phyloP scores from a whole-genome alignment of 495 filamentous ascomycete species.

The Astrothelium subdiscretum region DNA sequence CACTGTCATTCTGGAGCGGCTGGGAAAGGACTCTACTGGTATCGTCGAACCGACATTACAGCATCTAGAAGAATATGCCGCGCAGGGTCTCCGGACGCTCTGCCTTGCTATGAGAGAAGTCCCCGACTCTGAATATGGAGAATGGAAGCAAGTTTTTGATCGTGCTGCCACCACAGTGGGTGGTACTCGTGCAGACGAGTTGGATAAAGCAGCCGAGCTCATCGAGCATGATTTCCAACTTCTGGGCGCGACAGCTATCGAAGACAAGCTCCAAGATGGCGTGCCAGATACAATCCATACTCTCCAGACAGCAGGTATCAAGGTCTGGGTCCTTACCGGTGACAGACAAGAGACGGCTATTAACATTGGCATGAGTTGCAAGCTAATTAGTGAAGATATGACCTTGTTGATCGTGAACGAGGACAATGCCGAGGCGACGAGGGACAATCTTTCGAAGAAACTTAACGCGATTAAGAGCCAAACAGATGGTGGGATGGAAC shows the following conservation, averaged over 20 bases:
- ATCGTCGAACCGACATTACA: conserved; percentile 77
- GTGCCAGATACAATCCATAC: conserved; percentile 98
- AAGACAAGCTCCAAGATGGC: conserved; percentile 93
- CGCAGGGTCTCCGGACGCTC: conserved; percentile 87
- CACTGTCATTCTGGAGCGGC: conserved; percentile 87
- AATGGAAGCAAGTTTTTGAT: conserved; percentile 82
- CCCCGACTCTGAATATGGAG: conserved; percentile 76
- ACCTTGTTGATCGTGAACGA: conserved; percentile 94
- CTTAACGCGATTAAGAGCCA: conserved; percentile 75
- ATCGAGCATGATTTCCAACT: conserved; percentile 88
- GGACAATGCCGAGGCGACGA: conserved; percentile 59
- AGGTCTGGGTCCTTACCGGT: conserved; percentile 97
- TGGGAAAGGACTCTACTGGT: conserved; percentile 57
- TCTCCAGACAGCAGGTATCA: conserved; percentile 92
- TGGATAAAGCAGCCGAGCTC: conserved; percentile 94
- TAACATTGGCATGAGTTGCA: conserved; percentile 99
- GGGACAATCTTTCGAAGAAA: conserved; percentile 84
- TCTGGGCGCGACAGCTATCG: conserved; percentile 92
- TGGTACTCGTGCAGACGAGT: conserved; percentile 83
- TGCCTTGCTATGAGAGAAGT: conserved; percentile 94
- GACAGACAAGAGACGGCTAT: conserved; percentile 98
- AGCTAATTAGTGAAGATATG: conserved; percentile 98
- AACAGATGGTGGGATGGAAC: conserved; percentile 56
- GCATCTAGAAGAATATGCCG: conserved; percentile 95
- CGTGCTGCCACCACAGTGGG: conserved; percentile 83